Percentiles rank a stretch among this genome's conserved stretches.
Conservation (phyloP, 1,139 yeast genomes). For the Hyphopichia wangnamkhiaoensis region DNA sequence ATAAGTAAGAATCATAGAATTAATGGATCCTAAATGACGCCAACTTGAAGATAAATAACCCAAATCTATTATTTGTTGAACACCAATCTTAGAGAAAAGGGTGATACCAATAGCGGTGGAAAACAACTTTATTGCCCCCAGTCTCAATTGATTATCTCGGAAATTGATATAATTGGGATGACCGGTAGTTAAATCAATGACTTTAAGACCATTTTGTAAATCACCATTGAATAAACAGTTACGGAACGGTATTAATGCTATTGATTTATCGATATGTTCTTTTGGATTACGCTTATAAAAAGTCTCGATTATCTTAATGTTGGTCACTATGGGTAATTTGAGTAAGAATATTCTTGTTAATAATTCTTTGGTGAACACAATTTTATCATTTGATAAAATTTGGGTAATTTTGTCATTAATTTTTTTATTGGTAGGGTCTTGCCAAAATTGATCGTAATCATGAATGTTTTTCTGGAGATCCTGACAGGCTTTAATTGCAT, state of each 20-base stretch:
- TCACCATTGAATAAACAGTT: conserved; percentile 60
- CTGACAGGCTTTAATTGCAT: conserved; percentile 25
- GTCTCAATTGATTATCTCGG: conserved; percentile 29
- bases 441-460: conserved; percentile 25
- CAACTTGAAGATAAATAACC: conserved; percentile 35
- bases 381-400: conserved; percentile 22
- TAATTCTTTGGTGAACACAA: conserved; percentile 23
- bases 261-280: conserved; percentile 36
- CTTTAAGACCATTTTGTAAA: conserved; percentile 53
- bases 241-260: conserved; percentile 65
- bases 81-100: conserved; percentile 39
- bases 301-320: conserved; percentile 29
- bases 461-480: conserved; percentile 17
- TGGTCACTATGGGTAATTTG: conserved; percentile 33
- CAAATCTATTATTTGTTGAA: conserved; percentile 34
- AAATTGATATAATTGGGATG: conserved; percentile 47
- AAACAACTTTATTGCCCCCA: conserved; percentile 30
- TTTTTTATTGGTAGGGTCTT: conserved; percentile 17
- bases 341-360: conserved; percentile 33
- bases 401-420: conserved; percentile 19
- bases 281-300: conserved; percentile 40
- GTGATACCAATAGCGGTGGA: conserved; percentile 38
- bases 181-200: conserved; percentile 65
- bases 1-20: conserved; percentile 65
- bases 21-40: conserved; percentile 52